phyloP scores from a whole-genome alignment of 2,329 filamentous ascomycete species.

The Colletotrichum sp. region DNA sequence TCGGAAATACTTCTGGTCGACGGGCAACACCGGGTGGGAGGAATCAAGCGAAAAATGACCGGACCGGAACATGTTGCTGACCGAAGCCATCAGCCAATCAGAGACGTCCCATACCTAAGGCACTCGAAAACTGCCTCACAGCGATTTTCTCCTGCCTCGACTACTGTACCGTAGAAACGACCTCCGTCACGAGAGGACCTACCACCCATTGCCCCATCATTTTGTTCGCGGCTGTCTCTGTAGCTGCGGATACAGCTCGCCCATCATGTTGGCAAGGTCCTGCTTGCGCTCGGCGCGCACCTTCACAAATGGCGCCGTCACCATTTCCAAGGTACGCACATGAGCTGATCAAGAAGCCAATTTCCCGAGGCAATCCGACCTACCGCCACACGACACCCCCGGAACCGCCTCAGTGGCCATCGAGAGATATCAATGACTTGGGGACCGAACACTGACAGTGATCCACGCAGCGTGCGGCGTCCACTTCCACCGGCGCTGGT shows the following conservation, averaged over 20 bases:
- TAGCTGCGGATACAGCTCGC: slow-evolving; percentile 47
- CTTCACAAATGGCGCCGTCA: slow-evolving; percentile 77
- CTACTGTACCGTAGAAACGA: slow-evolving; percentile 17
- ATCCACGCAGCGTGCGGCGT: slow-evolving; percentile 63
- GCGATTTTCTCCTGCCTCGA: slow-evolving; percentile 22
- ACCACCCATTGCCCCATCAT: slow-evolving; percentile 41
- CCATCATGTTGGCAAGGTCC: slow-evolving; percentile 92
- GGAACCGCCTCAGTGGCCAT: slow-evolving; percentile 21
- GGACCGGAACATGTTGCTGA: slow-evolving; percentile 18
- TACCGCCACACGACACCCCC: slow-evolving; percentile 10
- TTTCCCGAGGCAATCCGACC: slow-evolving; percentile 38
- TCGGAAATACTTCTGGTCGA: slow-evolving; percentile 7
- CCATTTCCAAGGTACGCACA: slow-evolving; percentile 72
- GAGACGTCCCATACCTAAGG: slow-evolving; percentile 18
- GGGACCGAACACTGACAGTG: slow-evolving; percentile 41
- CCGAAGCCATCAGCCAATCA: slow-evolving; percentile 16
- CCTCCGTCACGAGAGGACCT: slow-evolving; percentile 23
- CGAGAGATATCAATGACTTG: slow-evolving; percentile 21
- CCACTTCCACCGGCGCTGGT: slow-evolving; percentile 76
- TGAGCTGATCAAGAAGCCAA: slow-evolving; percentile 45
- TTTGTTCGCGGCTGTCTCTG: slow-evolving; percentile 34
- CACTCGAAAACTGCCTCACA: slow-evolving; percentile 22
- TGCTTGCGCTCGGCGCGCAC: slow-evolving; percentile 87
- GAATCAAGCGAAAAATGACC: slow-evolving; percentile 10
- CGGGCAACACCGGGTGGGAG: slow-evolving; percentile 8